phyloP scores from a whole-genome alignment of 345 rosid genomes.

The Gossypium anomalum region DNA sequence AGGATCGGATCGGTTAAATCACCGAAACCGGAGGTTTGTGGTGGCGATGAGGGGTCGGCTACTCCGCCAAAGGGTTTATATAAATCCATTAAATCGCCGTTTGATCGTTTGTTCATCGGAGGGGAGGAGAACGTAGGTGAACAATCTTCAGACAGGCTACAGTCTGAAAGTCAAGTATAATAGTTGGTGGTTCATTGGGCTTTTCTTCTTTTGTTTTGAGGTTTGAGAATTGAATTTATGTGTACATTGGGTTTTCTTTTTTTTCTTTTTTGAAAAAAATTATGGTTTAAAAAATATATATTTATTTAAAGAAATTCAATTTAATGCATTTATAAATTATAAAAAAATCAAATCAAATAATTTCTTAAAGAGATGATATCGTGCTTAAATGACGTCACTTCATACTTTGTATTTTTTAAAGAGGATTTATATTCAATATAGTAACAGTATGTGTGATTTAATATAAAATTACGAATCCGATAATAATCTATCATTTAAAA shows the following conservation, averaged over 20 bases:
- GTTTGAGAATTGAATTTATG: not conserved
- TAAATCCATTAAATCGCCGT: slow-evolving; percentile 34
- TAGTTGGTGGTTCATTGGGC: not conserved
- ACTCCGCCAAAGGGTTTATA: slow-evolving; percentile 32
- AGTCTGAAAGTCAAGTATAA: slow-evolving; percentile 36
- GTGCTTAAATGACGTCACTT: no score
- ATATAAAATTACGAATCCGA: no score
- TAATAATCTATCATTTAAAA: no score
- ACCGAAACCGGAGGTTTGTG: slow-evolving; percentile 2
- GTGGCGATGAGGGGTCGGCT: slow-evolving; percentile 24
- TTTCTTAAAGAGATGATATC: no score
- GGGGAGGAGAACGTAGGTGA: slow-evolving; percentile 34
- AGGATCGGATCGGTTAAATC: slow-evolving; percentile 32
- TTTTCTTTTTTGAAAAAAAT: not conserved
- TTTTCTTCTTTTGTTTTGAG: not conserved
- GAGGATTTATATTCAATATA: no score
- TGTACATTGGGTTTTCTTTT: slow-evolving; percentile 1
- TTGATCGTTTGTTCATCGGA: slow-evolving; percentile 30
- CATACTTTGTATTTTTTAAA: no score
- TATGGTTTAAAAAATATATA: no score
- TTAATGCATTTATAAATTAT: no score
- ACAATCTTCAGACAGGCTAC: slow-evolving; percentile 39
- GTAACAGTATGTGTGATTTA: no score
- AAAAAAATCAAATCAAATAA: no score
- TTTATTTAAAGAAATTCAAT: no score